Conservation (phyloP, 208 protist genomes). For the Blastocrithidia nonstop region DNA sequence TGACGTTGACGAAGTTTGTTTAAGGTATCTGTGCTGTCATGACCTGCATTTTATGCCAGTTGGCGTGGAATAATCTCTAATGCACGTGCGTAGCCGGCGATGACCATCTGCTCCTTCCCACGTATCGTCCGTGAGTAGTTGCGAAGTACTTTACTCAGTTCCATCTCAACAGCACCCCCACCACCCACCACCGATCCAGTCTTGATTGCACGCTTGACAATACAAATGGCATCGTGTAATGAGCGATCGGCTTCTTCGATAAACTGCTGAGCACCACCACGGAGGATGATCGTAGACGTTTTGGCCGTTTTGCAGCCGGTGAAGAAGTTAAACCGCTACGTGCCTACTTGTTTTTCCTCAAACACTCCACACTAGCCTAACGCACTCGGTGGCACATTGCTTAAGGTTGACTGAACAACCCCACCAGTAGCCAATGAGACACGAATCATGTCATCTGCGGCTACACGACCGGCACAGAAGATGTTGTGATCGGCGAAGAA, state of each 20-base stretch:
- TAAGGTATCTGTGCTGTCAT: constrained; percentile 99
- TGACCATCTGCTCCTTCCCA: constrained; percentile 98
- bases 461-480: constrained; percentile 99
- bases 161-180: constrained; percentile 99
- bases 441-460: constrained; percentile 90
- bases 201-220: constrained; percentile 95
- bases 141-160: constrained; percentile 94
- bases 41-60: constrained; percentile 98
- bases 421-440: constrained; percentile 95
- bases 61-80: constrained; percentile 99
- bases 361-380: constrained; percentile 96
- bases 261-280: constrained; percentile 98
- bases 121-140: constrained; percentile 93
- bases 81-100: constrained; percentile 97
- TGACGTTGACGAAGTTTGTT: constrained; percentile 99
- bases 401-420: constrained; percentile 94
- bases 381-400: constrained; percentile 83
- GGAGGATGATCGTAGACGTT: constrained; percentile 89
- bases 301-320: constrained; percentile 90
- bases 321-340: constrained; percentile 98
- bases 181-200: constrained; percentile 97
- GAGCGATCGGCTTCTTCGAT: constrained; percentile 99
- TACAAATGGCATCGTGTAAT: constrained; percentile 99
- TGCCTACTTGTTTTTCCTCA: constrained; percentile 98
- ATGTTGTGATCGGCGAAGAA: constrained; percentile 99